Evolutionary conservation across 1,284 basidiomycete genomes (phyloP).

Genomic region (Tilletia caries): DNA sequence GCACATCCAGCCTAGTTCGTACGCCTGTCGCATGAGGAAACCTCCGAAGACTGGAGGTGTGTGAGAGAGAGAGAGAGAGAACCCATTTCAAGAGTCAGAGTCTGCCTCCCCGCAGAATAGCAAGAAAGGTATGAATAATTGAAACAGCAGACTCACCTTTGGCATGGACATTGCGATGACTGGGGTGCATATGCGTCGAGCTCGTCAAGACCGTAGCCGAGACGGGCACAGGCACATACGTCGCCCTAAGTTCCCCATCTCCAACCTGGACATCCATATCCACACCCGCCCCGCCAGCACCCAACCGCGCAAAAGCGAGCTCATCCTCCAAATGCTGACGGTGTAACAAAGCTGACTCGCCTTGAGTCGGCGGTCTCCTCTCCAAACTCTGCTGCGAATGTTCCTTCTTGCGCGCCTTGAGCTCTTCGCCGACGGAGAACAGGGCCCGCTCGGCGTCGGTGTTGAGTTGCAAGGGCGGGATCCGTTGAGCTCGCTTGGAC

Average conservation of each 20-base stretch:
- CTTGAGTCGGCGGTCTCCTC: constrained; percentile 50
- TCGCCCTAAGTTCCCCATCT: not conserved
- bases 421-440: constrained; percentile 47
- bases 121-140: not conserved
- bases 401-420: constrained; percentile 47
- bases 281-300: not conserved
- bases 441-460: constrained; percentile 45
- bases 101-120: not conserved
- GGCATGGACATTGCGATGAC: constrained; percentile 38
- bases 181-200: constrained; percentile 50
- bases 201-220: constrained; percentile 37
- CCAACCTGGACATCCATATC: too few relatives aligned
- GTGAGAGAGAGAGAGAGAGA: not conserved
- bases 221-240: constrained; percentile 33
- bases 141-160: constrained; percentile 18
- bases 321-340: constrained; percentile 41
- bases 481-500: constrained; percentile 38
- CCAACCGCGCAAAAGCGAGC: constrained; percentile 11
- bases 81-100: not conserved
- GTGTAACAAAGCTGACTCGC: constrained; percentile 52
- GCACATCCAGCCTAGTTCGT: constrained; percentile 53
- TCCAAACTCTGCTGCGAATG: constrained; percentile 39
- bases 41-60: constrained; percentile 33
- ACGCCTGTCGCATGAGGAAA: constrained; percentile 46
- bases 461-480: constrained; percentile 41